These are phyloP conservation scores for Nitzschia palea DNA, from an alignment of 108 stramenopile genomes.

Conservation along the genomic window DNA sequence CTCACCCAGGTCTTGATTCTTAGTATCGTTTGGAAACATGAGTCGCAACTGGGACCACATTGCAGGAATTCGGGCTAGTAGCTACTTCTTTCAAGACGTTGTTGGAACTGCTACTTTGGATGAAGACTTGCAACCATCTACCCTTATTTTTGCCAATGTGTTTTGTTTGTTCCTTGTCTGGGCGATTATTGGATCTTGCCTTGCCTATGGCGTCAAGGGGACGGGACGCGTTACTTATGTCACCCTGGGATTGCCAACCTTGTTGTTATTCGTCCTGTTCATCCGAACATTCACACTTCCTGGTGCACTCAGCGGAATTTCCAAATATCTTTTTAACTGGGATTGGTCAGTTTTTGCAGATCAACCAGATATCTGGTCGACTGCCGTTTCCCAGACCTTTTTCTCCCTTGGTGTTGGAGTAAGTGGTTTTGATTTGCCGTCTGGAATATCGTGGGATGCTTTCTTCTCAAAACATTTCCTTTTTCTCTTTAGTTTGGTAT, in stretches of 20 bases:
- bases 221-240: conserved; percentile 51
- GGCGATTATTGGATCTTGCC: conserved; percentile 29
- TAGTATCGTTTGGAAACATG: conserved; percentile 33
- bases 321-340: conserved; percentile 48
- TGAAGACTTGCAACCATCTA: conserved; percentile 34
- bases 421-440: too few relatives aligned
- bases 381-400: conserved; percentile 59
- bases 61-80: conserved; percentile 32
- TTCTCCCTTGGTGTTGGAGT: conserved; percentile 47
- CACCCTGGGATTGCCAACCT: conserved; percentile 49
- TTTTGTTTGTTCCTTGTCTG: conserved; percentile 38
- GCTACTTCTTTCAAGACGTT: conserved; percentile 42
- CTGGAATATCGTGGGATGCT: not conserved
- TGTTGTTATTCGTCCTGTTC: conserved; percentile 45
- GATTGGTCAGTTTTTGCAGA: conserved; percentile 39
- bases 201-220: conserved; percentile 46
- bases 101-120: conserved; percentile 46
- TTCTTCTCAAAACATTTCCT: not conserved
- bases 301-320: conserved; percentile 36
- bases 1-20: too few relatives aligned
- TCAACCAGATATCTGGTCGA: conserved; percentile 51
- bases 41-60: conserved; percentile 22
- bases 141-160: conserved; percentile 38
- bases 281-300: conserved; percentile 38
- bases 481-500: conserved; percentile 40